phyloP scores from a whole-genome alignment of 441 rosid species.

The Populus hybrid region DNA sequence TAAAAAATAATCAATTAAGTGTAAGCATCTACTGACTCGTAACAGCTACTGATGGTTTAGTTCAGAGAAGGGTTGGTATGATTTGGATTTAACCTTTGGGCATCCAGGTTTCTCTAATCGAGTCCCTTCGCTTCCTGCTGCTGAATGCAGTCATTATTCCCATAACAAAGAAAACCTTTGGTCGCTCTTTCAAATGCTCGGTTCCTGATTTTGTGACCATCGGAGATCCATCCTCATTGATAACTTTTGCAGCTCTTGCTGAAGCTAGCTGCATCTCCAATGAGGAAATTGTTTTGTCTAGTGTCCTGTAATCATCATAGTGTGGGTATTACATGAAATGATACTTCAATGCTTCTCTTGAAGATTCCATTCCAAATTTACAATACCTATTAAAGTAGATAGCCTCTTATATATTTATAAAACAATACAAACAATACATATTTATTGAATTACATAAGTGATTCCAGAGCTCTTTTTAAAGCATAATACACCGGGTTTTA shows the following conservation, averaged over 20 bases:
- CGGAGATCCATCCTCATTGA: conserved; percentile 47
- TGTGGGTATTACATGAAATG: background rate
- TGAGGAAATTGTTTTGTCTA: conserved; percentile 85
- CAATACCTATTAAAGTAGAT: background rate
- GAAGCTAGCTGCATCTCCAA: conserved; percentile 83
- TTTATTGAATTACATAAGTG: background rate
- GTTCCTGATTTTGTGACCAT: conserved; percentile 36
- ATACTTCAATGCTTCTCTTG: background rate
- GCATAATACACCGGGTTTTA: conserved; percentile 13
- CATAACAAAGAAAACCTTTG: conserved; percentile 82
- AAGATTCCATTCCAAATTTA: background rate
- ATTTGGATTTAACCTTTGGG: conserved; percentile 54
- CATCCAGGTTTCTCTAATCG: conserved; percentile 89
- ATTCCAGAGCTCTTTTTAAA: conserved; percentile 4
- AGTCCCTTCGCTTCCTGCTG: conserved; percentile 91
- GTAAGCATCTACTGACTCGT: conserved; percentile 12
- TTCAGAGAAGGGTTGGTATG: conserved; percentile 9
- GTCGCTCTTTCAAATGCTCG: conserved; percentile 47
- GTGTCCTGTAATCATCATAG: conserved; percentile 48
- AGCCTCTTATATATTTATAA: background rate
- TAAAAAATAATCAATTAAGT: conserved; percentile 23
- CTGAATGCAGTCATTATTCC: conserved; percentile 95
- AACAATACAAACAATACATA: background rate
- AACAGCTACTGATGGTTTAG: background rate
- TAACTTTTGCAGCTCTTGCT: conserved; percentile 71